A percentile compares a stretch with the other conserved stretches of the same genome.
phyloP scores from a whole-genome alignment of 768 basidiomycete genomes.

The Mycena floridula region DNA sequence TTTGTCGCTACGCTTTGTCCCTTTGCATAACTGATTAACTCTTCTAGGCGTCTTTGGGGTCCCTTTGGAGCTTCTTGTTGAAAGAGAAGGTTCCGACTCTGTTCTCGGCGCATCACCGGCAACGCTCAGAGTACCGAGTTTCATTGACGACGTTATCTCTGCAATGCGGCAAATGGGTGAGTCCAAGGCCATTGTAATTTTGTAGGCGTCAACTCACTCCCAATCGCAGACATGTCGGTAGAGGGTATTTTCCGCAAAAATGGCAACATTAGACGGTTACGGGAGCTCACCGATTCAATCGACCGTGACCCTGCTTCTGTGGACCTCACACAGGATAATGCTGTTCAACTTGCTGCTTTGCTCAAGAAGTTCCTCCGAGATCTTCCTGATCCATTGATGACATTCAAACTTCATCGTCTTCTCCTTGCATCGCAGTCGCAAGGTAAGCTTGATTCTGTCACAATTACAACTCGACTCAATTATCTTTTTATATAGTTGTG shows the following conservation, averaged over 20 bases:
- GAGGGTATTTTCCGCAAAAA: slow-evolving; percentile 99
- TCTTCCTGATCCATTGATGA: slow-evolving; percentile 93
- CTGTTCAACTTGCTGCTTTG: slow-evolving; percentile 93
- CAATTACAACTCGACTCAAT: slow-evolving; percentile 2
- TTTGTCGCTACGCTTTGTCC: slow-evolving; percentile 20
- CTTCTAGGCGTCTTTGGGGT: slow-evolving; percentile 83
- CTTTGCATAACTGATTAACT: slow-evolving; percentile 6
- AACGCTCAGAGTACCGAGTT: slow-evolving; percentile 87
- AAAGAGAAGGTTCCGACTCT: slow-evolving; percentile 94
- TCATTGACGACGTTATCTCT: slow-evolving; percentile 96
- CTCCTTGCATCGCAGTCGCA: slow-evolving; percentile 84
- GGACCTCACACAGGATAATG: slow-evolving; percentile 90
- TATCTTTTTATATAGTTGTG: slow-evolving; percentile 43
- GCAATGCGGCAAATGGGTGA: slow-evolving; percentile 99
- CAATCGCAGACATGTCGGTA: slow-evolving; percentile 84
- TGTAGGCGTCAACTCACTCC: background rate
- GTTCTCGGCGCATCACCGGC: slow-evolving; percentile 82
- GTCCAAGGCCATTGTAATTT: too few relatives aligned
- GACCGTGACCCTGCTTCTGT: slow-evolving; percentile 92
- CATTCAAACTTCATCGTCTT: slow-evolving; percentile 86
- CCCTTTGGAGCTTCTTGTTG: slow-evolving; percentile 88
- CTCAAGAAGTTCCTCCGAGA: slow-evolving; percentile 97
- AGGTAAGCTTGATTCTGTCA: slow-evolving; percentile 22
- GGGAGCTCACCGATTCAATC: slow-evolving; percentile 86
- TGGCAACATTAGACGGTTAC: slow-evolving; percentile 91